Evolutionary conservation across 169 alveolate genomes (phyloP).

Genomic region (Eimeria praecox): DNA sequence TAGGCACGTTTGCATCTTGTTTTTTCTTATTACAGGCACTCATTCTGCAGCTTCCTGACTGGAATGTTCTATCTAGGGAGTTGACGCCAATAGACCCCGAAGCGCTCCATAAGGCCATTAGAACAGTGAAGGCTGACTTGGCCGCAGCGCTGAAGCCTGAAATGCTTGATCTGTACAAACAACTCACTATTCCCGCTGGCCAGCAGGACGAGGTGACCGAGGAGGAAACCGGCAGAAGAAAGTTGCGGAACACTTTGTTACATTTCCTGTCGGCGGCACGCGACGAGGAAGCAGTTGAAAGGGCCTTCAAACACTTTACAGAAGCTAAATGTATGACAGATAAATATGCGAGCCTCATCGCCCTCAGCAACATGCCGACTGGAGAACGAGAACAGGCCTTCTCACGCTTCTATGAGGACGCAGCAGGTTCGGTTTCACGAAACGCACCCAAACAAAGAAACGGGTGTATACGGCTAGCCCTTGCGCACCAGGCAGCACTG

Average conservation of each 20-base stretch:
- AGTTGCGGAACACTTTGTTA: slow-evolving; percentile 82
- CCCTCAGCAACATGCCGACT: slow-evolving; percentile 17
- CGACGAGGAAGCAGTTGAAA: slow-evolving; percentile 47
- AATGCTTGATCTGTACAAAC: slow-evolving; percentile 76
- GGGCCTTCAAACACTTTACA: slow-evolving; percentile 63
- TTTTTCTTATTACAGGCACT: slow-evolving; percentile 12
- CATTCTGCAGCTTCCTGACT: slow-evolving; percentile 65
- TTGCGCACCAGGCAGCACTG: background rate
- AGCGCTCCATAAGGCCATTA: slow-evolving; percentile 79
- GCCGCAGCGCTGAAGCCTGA: slow-evolving; percentile 61
- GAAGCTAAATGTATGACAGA: slow-evolving; percentile 78
- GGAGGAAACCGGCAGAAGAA: slow-evolving; percentile 76
- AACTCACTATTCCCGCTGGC: slow-evolving; percentile 70
- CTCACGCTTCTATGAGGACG: slow-evolving; percentile 67
- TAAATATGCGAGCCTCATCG: slow-evolving; percentile 49
- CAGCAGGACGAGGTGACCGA: slow-evolving; percentile 37
- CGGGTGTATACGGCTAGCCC: background rate
- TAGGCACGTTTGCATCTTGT: background rate
- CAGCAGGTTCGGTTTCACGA: slow-evolving; percentile 59
- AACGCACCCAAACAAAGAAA: background rate
- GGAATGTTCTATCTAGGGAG: slow-evolving; percentile 55
- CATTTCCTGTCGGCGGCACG: slow-evolving; percentile 69
- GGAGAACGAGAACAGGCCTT: slow-evolving; percentile 60
- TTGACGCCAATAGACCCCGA: slow-evolving; percentile 84
- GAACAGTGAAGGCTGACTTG: slow-evolving; percentile 78